Evolutionary conservation across 2,329 filamentous ascomycete genomes (phyloP).

Genomic region (Myrmaecium sp.): DNA sequence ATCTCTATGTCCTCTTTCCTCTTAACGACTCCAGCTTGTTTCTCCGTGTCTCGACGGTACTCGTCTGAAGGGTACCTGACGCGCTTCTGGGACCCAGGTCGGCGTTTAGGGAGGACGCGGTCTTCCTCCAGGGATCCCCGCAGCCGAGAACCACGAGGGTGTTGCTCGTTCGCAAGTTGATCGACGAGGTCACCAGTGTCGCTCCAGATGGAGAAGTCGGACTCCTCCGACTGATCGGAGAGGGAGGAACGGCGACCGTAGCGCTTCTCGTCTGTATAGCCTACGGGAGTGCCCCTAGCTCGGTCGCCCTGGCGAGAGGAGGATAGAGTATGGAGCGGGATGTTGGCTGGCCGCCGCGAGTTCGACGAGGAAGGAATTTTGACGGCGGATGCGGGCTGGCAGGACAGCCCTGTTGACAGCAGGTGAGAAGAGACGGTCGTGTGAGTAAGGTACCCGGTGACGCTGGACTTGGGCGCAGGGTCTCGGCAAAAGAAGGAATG

Average conservation of each 20-base stretch:
- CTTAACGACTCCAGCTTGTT: conserved; percentile 32
- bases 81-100: conserved; percentile 46
- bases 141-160: conserved; percentile 59
- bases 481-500: too few species aligned
- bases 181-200: conserved; percentile 92
- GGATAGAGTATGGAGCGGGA: conserved; percentile 64
- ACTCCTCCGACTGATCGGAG: conserved; percentile 38
- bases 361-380: conserved; percentile 67
- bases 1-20: conserved; percentile 61
- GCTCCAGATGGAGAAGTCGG: conserved; percentile 70
- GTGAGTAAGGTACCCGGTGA: too few species aligned
- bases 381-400: conserved; percentile 58
- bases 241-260: conserved; percentile 36
- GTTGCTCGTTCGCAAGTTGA: conserved; percentile 68
- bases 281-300: conserved; percentile 22
- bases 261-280: conserved; percentile 30
- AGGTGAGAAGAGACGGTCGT: too few species aligned
- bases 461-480: too few species aligned
- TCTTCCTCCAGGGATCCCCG: conserved; percentile 47
- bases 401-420: too few species aligned
- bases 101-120: conserved; percentile 27
- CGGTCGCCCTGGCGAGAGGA: conserved; percentile 19
- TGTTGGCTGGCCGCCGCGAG: conserved; percentile 59
- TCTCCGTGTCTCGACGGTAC: conserved; percentile 23
- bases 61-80: conserved; percentile 48